Evolutionary conservation across 2,329 filamentous ascomycete genomes (phyloP), one percentile per base, ranked within the genome.

Genomic region (Botrytis fragariae): DNA sequence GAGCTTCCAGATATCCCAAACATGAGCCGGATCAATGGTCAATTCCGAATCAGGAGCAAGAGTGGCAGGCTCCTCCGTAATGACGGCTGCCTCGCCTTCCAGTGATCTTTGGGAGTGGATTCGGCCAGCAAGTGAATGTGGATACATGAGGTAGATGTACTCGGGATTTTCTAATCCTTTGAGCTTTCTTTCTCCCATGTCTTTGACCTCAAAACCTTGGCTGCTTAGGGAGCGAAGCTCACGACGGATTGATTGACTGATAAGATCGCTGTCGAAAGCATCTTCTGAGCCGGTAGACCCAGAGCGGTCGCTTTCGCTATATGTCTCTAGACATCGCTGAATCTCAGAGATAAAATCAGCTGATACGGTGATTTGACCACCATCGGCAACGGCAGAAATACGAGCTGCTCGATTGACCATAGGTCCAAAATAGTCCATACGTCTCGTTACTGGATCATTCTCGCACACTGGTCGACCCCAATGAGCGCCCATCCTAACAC

Each of bases 351-450:
- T 97, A 83, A 98, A 98, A 82, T 99, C 96, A 1, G 94, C 94
- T 0, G 95, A 98, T 2, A 98, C 96, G 0, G 95, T 96, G 77
- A 98, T 98, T 81, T 99, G 95, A 0, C 96, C 96, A 75, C 96
- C 96, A 81, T 99, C 96, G 51, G 96, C 96, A 61, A 97, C 95
- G 35, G 93, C 92, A 10, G 94, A 96, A 77, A 99, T 97, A 84
- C 96, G 92, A 25, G 96, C 92, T 0, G 96, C 94, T 80, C 97
- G 95, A 84, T 99, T 99, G 79, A 99, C 96, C 94, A 99, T 99
- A 22, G 96, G 96, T 0, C 96, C 96, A 81, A 98, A 99, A 84
- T 99, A 99, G 80, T 99, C 96, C 96, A 99, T 99, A 76, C 96
- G 94, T 73, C 95, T 92, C 1, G 96, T 99, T 68, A 99, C 95